A percentile compares a stretch with the other conserved stretches of the same genome.
Evolutionary conservation across 805 yeast species (phyloP).

Genomic region (Spathaspora passalidarum): DNA sequence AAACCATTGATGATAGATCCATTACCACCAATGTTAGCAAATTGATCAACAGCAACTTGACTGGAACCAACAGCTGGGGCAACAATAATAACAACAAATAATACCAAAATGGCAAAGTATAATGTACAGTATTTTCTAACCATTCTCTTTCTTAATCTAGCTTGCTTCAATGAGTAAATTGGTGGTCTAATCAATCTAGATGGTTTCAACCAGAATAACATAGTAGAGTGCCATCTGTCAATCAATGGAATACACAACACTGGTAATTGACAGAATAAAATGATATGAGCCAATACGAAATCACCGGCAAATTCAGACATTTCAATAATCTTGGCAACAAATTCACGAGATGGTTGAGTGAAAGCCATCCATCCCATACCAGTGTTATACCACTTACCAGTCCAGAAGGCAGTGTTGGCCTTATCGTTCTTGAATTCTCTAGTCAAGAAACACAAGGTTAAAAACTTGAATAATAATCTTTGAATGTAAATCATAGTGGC

Average conservation of each 20-base stretch:
- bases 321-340: conserved; percentile 89
- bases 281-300: conserved; percentile 86
- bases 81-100: conserved; percentile 74
- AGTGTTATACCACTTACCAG: conserved; percentile 97
- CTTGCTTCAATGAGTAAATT: conserved; percentile 93
- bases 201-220: conserved; percentile 99
- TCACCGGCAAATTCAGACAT: conserved; percentile 96
- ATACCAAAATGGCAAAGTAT: conserved; percentile 64
- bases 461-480: conserved; percentile 79
- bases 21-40: conserved; percentile 11
- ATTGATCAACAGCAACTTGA: conserved; percentile 40
- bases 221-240: conserved; percentile 97
- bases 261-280: conserved; percentile 88
- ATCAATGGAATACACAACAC: conserved; percentile 77
- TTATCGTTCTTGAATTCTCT: conserved; percentile 96
- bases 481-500: conserved; percentile 82
- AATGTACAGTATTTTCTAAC: conserved; percentile 87
- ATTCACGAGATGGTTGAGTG: conserved; percentile 96
- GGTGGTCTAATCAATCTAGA: conserved; percentile 97
- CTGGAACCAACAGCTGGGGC: conserved; percentile 90
- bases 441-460: conserved; percentile 76
- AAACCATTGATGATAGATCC: conserved; percentile 57
- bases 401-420: conserved; percentile 98
- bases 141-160: conserved; percentile 95
- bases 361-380: conserved; percentile 92